These are phyloP conservation scores for Dryas alaskensis DNA, from an alignment of 306 rosid species.

Conservation along the genomic window DNA sequence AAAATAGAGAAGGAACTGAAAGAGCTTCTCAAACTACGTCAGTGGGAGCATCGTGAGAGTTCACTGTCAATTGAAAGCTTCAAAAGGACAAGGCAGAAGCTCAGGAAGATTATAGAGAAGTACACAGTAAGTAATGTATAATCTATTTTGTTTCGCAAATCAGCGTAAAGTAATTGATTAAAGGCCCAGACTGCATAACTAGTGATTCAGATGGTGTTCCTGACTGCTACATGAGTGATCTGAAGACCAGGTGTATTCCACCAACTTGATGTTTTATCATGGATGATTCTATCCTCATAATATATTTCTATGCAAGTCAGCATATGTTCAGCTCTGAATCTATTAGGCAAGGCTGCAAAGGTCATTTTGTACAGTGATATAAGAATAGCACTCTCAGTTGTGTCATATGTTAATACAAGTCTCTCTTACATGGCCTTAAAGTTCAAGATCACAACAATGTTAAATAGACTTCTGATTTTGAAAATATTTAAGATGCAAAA, in stretches of 20 bases:
- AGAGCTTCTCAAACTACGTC: conserved; percentile 57
- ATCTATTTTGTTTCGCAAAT: neutral
- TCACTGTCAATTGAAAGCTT: conserved; percentile 52
- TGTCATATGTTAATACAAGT: neutral
- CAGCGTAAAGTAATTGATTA: neutral
- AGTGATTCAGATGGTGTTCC: neutral
- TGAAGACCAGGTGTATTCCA: too few relatives aligned
- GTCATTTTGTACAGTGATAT: neutral
- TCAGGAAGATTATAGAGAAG: conserved; percentile 74
- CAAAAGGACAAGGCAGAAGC: conserved; percentile 66
- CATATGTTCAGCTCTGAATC: neutral
- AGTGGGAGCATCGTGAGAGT: conserved; percentile 66
- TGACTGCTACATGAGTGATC: neutral
- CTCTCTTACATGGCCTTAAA: neutral
- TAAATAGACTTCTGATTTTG: neutral
- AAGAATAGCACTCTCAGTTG: neutral
- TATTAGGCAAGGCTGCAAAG: neutral
- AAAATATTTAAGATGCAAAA: neutral
- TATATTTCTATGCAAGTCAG: neutral
- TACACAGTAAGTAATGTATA: conserved; percentile 55
- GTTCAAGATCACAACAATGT: neutral
- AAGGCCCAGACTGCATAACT: neutral
- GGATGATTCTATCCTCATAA: neutral
- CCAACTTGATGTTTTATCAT: neutral
- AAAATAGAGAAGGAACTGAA: conserved; percentile 57